Evolutionary conservation across 2,329 filamentous ascomycete genomes (phyloP).

Genomic region (Dendrostoma leiphaemia): DNA sequence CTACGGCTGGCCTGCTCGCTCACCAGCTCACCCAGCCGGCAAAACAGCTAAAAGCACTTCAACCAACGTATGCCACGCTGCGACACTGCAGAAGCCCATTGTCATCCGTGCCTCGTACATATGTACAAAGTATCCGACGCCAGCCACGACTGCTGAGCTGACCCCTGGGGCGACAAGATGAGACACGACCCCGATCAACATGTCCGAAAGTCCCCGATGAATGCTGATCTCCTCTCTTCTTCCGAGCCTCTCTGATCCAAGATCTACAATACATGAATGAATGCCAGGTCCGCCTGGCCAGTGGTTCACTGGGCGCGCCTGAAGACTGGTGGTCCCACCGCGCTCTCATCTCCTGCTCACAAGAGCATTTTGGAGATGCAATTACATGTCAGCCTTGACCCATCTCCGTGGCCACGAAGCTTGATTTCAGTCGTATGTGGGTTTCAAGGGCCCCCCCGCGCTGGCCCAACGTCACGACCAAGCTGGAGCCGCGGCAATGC

Average conservation of each 20-base stretch:
- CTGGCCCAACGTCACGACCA: neutral
- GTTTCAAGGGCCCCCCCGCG: neutral
- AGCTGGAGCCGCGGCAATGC: neutral
- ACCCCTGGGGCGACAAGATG: neutral
- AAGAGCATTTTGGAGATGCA: constrained; percentile 1
- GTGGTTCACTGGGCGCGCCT: neutral
- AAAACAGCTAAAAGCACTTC: too few relatives aligned
- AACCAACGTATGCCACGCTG: too few relatives aligned
- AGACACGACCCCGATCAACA: neutral
- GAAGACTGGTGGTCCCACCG: too few relatives aligned
- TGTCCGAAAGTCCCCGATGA: neutral
- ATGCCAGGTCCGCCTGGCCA: too few relatives aligned
- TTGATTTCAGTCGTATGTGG: neutral
- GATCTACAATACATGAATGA: too few relatives aligned
- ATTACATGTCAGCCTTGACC: neutral
- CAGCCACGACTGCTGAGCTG: too few relatives aligned
- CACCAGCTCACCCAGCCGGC: too few relatives aligned
- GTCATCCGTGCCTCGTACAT: too few relatives aligned
- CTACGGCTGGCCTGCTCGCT: too few relatives aligned
- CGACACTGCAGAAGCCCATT: too few relatives aligned
- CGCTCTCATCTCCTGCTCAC: neutral
- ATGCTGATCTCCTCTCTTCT: neutral
- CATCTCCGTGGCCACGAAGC: neutral
- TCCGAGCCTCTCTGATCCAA: neutral
- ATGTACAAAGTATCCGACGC: too few relatives aligned